These are phyloP conservation scores for Fomitopsis betulina DNA, from an alignment of 1,284 basidiomycete species.

Conservation along the genomic window DNA sequence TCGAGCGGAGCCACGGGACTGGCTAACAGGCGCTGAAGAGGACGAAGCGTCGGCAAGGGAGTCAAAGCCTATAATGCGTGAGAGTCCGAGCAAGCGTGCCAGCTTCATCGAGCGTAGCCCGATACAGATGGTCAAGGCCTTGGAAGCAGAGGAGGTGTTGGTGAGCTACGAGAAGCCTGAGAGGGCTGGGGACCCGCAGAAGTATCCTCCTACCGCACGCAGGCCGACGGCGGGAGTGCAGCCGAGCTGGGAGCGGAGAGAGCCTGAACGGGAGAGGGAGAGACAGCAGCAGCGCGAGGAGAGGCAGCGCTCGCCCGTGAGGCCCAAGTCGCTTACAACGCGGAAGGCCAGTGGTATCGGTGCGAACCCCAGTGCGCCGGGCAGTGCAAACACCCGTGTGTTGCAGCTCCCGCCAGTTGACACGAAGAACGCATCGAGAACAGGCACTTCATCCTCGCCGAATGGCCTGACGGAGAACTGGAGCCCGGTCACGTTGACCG, in stretches of 20 bases:
- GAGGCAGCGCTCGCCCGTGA: conserved; percentile 15
- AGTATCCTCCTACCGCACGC: conserved; percentile 11
- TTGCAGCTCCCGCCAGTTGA: conserved; percentile 20
- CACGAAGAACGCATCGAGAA: conserved; percentile 11
- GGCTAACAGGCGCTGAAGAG: conserved; percentile 67
- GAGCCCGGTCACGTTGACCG: conserved; percentile 25
- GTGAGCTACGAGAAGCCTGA: conserved; percentile 10
- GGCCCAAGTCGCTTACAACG: conserved; percentile 21
- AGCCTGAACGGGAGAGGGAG: conserved; percentile 11
- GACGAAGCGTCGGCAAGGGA: conserved; percentile 18
- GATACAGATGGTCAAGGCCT: conserved; percentile 37
- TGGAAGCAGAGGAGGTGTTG: conserved; percentile 40
- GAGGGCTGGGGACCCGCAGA: conserved; percentile 4
- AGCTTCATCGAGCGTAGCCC: conserved; percentile 56
- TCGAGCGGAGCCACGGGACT: conserved; percentile 42
- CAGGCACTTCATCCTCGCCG: conserved; percentile 16
- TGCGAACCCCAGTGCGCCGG: conserved; percentile 10
- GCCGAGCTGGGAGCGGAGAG: conserved; percentile 9
- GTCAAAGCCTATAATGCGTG: conserved; percentile 47
- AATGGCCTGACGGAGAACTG: conserved; percentile 30
- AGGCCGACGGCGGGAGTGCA: conserved; percentile 8
- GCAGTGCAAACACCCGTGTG: conserved; percentile 12
- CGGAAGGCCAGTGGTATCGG: conserved; percentile 6
- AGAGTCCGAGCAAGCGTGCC: conserved; percentile 66
- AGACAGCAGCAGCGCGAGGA: conserved; percentile 12